Base-by-base conservation (phyloP, 768 basidiomycete species). In the Boletus reticuloceps region DNA sequence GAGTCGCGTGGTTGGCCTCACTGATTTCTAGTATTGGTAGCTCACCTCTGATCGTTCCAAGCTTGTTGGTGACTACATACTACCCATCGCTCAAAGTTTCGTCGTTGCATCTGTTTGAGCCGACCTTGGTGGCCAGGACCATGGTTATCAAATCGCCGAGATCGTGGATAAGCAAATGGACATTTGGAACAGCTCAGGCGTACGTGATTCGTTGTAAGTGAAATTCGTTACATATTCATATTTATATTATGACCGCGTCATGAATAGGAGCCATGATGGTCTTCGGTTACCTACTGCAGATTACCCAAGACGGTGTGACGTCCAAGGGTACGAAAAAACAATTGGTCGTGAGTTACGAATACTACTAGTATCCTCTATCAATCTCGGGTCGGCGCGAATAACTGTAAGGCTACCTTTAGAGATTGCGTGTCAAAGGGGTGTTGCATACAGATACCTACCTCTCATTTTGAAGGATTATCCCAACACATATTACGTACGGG, bases 41-140 rank as follows among this genome's bases (percentile, higher is more conserved):
- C 34, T 36, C 34, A 36, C 34, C 34, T 36, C 13, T 12, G 34
- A 36, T 36, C 14, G 34, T 14, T 36, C 8, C 31, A 47, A 56
- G 55, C 1, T 37, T 53, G 34, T n/a, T 56, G 1, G 44, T 51
- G 0, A 51, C 51, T 3, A 44, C 36, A 13, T 40, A 27, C 6
- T 22, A 7, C 41, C 54, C 51, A 1, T 12, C 16, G 34, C 17
- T 59, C 48, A 56, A 42, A 42, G 22, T 59, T 17, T 50, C 43
- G 1, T 59, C 55, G 8, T 31, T 56, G 20, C 54, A 59, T 12
- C 34, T 59, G 1, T 10, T 56, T 6, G 54, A 52, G n/a, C 58
- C 54, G 11, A 3, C 14, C 6, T 5, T 20, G 22, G 14, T 11
- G 34, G 12, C 6, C 34, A 14, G 34, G 14, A 47, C 29, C 12